Evolutionary conservation across 192 early-diverging fungal genomes (phyloP), one percentile per base, ranked within the genome.

Genomic region (Gigaspora rosea): DNA sequence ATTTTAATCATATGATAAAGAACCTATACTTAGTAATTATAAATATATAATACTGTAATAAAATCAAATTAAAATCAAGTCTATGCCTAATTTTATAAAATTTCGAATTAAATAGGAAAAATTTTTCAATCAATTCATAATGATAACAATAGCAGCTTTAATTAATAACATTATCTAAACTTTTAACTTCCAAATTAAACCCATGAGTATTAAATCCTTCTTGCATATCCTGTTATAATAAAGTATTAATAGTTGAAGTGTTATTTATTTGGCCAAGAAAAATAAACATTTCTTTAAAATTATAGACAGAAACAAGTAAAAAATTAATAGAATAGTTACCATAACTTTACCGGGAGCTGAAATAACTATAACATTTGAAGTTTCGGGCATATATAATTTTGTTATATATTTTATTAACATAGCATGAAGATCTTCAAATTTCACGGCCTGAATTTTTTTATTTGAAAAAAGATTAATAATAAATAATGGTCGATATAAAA

Each of bases 331-430:
- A 67, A 46, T 51, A 27, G 16, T 61, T 74, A 74, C 72, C 58
- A 80, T 76, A 18, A 86, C 82, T 78, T 90, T 90, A 67, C 56
- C 80, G 12, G 86, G 80, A 4, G 87, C 76, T 36, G 82, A 84
- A 22, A 85, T 80, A 3, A 88, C 85, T 20, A 90, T 83, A 41
- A 86, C 82, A 50, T 85, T 83, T 12, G 87, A 86, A 47, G 78
- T 78, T 0, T 82, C 81, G 15, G 87, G 81, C 18, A 77, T 71
- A 71, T 88, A 90, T 58, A 88, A 79, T 54, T 83, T 82, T 49
- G 73, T 64, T 64, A 90, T 75, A 76, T 90, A 90, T 71, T 83
- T 84, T 15, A 82, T 80, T 71, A 87, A 78, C 10, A 85, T 85
- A 47, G 76, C 73, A 47, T 85, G 72, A 46, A 90, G 52, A 32